Percentiles rank a stretch among this genome's conserved stretches.
Conservation (phyloP, 2,329 filamentous ascomycete genomes). For the Neonectria punicea region DNA sequence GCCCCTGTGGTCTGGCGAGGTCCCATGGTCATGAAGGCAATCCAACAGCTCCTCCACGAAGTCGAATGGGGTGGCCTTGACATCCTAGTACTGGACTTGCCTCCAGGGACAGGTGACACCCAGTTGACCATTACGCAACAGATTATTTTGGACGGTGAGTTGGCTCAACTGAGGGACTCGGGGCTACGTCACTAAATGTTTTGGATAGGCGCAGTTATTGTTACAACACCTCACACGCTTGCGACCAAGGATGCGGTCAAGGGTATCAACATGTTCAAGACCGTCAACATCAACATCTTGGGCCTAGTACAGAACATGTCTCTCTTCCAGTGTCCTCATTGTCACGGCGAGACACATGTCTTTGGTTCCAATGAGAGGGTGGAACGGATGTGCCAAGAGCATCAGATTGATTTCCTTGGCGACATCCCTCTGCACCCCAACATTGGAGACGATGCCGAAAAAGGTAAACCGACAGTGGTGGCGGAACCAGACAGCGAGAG, state of each 20-base stretch:
- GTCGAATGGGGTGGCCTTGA: constrained; percentile 94
- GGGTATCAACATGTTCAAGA: constrained; percentile 92
- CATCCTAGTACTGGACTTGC: constrained; percentile 88
- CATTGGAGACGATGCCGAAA: constrained; percentile 89
- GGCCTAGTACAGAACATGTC: constrained; percentile 96
- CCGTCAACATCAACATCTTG: constrained; percentile 81
- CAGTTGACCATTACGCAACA: constrained; percentile 98
- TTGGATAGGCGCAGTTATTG: constrained; percentile 76
- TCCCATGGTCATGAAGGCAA: constrained; percentile 96
- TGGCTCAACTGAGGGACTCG: background rate
- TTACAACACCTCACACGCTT: constrained; percentile 94
- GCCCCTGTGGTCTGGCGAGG: constrained; percentile 95
- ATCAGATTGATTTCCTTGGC: constrained; percentile 82
- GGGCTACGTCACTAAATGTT: constrained; percentile 3
- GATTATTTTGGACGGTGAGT: constrained; percentile 81
- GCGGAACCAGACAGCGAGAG: constrained; percentile 81
- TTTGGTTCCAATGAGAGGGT: constrained; percentile 77
- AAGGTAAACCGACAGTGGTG: constrained; percentile 89
- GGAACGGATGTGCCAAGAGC: constrained; percentile 73
- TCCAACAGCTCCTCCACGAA: constrained; percentile 94
- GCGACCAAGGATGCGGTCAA: constrained; percentile 92
- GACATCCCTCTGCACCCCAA: constrained; percentile 88
- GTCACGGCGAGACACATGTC: constrained; percentile 77
- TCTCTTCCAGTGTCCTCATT: constrained; percentile 83
- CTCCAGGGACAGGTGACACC: constrained; percentile 94